These are phyloP conservation scores for Pisolithus marmoratus DNA, from an alignment of 768 basidiomycete genomes.

Conservation along the genomic window DNA sequence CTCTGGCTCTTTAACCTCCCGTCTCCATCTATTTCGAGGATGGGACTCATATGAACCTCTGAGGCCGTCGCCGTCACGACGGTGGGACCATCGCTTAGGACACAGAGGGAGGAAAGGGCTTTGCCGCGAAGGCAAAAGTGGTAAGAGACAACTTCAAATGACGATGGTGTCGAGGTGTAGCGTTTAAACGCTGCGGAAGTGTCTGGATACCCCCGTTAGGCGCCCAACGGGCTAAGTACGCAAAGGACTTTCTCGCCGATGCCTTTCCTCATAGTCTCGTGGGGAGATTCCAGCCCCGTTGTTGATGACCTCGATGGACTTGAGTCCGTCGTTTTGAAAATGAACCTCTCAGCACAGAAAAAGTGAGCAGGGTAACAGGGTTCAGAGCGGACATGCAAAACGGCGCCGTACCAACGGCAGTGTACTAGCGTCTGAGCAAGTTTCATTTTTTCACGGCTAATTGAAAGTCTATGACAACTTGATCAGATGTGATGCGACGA, in stretches of 20 bases:
- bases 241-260: constrained; percentile 51
- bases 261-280: constrained; percentile 66
- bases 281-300: constrained; percentile 85
- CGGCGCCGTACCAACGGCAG: constrained; percentile 63
- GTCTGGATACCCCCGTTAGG: background rate
- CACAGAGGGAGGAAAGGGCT: constrained; percentile 90
- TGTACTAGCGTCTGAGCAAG: constrained; percentile 93
- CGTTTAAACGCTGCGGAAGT: constrained; percentile 70
- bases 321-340: constrained; percentile 83
- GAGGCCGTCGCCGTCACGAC: constrained; percentile 69
- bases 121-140: constrained; percentile 95
- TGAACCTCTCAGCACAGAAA: constrained; percentile 59
- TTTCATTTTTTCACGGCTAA: constrained; percentile 95
- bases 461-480: constrained; percentile 91
- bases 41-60: constrained; percentile 72
- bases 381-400: background rate
- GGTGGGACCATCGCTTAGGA: constrained; percentile 61
- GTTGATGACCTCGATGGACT: constrained; percentile 82
- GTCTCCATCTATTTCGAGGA: constrained; percentile 63
- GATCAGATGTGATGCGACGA: constrained; percentile 89
- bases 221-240: background rate
- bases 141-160: constrained; percentile 64
- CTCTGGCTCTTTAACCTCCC: constrained; percentile 52
- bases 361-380: constrained; percentile 6
- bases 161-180: constrained; percentile 84